Conservation (phyloP, 192 early-diverging fungal species). For the Coemansia biformis region DNA sequence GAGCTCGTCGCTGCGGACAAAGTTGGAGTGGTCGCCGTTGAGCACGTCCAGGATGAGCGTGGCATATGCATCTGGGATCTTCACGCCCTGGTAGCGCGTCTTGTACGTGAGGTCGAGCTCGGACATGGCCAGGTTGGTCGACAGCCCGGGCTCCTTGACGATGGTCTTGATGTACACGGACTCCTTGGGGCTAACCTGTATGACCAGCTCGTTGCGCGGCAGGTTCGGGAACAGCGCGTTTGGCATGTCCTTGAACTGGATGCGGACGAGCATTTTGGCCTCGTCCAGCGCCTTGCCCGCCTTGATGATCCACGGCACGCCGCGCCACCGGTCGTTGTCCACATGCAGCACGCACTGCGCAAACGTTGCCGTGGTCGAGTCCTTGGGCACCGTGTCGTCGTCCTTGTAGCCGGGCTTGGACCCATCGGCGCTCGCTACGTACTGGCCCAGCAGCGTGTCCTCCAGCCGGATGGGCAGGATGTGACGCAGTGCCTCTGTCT, state of each 20-base stretch:
- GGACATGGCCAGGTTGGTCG: slow-evolving; percentile 73
- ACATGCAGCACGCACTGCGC: slow-evolving; percentile 84
- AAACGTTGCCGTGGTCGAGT: slow-evolving; percentile 84
- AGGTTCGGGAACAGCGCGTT: slow-evolving; percentile 72
- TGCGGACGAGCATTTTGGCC: slow-evolving; percentile 89
- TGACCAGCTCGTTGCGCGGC: slow-evolving; percentile 91
- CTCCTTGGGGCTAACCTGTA: slow-evolving; percentile 91
- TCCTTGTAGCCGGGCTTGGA: slow-evolving; percentile 87
- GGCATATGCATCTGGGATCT: slow-evolving; percentile 98
- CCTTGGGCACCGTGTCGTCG: slow-evolving; percentile 82
- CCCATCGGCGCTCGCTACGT: slow-evolving; percentile 72
- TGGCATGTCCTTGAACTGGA: slow-evolving; percentile 92
- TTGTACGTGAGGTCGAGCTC: slow-evolving; percentile 93
- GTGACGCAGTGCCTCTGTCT: slow-evolving; percentile 82
- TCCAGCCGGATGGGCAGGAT: slow-evolving; percentile 74
- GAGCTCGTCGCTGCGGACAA: slow-evolving; percentile 88
- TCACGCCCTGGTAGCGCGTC: slow-evolving; percentile 76
- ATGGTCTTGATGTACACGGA: slow-evolving; percentile 96
- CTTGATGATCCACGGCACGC: slow-evolving; percentile 66
- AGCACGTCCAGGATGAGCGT: slow-evolving; percentile 90
- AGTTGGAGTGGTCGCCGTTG: slow-evolving; percentile 90
- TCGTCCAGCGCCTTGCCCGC: slow-evolving; percentile 88
- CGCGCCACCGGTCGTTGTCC: slow-evolving; percentile 89
- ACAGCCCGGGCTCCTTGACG: slow-evolving; percentile 91
- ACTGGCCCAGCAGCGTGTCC: slow-evolving; percentile 89